Conservation (phyloP, 2,329 filamentous ascomycete species). For the Penicillium glabrum region DNA sequence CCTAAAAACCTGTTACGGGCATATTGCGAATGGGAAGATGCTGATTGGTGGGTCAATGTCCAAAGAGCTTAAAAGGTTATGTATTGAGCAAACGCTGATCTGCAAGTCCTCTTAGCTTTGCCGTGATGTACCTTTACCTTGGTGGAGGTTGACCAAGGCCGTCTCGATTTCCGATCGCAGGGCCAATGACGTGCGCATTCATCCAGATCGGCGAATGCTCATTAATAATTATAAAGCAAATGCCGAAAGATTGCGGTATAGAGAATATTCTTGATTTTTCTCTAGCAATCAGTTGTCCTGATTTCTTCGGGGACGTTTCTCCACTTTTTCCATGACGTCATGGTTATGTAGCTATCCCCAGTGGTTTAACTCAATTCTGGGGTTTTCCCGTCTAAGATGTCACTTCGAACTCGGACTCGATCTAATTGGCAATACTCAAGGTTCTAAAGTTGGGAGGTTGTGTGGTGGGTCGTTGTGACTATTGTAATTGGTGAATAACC, state of each 20-base stretch:
- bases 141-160: neutral
- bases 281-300: neutral
- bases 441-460: no score
- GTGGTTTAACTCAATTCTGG: no score
- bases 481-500: no score
- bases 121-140: neutral
- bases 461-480: no score
- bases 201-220: neutral
- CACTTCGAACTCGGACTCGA: no score
- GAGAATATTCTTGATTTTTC: neutral
- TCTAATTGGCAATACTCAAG: no score
- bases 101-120: neutral
- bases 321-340: neutral
- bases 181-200: neutral
- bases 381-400: neutral
- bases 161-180: neutral
- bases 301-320: neutral
- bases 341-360: neutral
- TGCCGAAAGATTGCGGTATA: neutral
- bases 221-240: neutral
- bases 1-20: slow-evolving; percentile 4
- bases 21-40: neutral
- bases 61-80: neutral
- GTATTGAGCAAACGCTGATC: neutral
- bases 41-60: slow-evolving; percentile 3